Evolutionary conservation across 2,329 filamentous ascomycete species (phyloP), one percentile per base, ranked within the genome.

Genomic region (Orbilia ellipsospora): DNA sequence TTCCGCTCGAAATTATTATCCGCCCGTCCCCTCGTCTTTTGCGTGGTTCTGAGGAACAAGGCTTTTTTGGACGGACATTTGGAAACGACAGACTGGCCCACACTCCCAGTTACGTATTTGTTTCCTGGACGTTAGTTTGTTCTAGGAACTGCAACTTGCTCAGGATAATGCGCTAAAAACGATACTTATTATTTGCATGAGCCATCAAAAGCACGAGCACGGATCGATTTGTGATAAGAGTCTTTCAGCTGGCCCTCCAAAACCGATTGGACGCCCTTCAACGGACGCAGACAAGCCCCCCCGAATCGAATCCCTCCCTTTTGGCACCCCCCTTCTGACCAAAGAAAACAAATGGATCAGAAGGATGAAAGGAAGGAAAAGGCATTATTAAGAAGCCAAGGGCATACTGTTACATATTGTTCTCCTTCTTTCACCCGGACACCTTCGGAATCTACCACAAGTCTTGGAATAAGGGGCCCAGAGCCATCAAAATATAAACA

Each of bases 401-500:
- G 20, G 36, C 45, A 50, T 48, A 10, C 15, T 36, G 31, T 36
- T 36, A 36, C 31, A 36, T 36, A 36, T 36, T 36, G 31, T 48
- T 18, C 13, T 48, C 42, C 10, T 45, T 56, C 54, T 57, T 42
- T 12, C 18, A 18, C 13, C 70, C 57, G 70, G 62, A 51, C 44
- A 48, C 16, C 48, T 15, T 62, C 63, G 63, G 70, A 60, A 44
- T 26, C 23, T n/a, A 36, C 54, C 59, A 63, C 59, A 28, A 63
- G 45, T 59, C 51, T 70, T 62, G 51, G 57, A 51, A 56, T 61
- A 70, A 70, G 57, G 66, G 66, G 66, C 66, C 28, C 57, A 63
- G 56, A 70, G 50, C 66, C 66, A 57, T 55, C 66, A 62, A 63
- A 64, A 72, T 72, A 69, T 64, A 75, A 75, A 75, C 72, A 75